Base-by-base conservation (phyloP, 768 basidiomycete genomes). In the Xerocomellus chrysenteron region DNA sequence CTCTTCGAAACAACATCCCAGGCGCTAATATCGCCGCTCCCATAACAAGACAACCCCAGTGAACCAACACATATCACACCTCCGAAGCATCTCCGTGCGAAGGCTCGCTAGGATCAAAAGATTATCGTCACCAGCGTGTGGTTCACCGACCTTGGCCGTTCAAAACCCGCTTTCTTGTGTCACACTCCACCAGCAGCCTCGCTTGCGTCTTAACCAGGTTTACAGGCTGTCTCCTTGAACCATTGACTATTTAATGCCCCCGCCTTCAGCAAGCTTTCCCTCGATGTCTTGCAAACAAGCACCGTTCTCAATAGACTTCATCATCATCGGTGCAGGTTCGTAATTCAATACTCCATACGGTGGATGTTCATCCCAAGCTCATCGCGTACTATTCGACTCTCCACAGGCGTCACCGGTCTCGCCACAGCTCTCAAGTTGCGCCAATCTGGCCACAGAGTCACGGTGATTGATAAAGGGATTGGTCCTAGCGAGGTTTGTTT, bases 361-460 rank as follows among this genome's bases (percentile, higher is more conserved):
- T 26, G 17, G 35, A n/a, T 6, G 32, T 17, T 26, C 26, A 21
- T 39, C 12, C 14, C 40, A 4, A 40, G 24, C 10, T 54, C 44
- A 47, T 39, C 5, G 17, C 19, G 4, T 24, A 32, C 36, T 40
- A 17, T 36, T 37, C 43, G 37, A 12, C 35, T 49, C 32, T 26
- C 5, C 21, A 21, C 36, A 73, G 70, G 81, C 35, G 71, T 86
- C 35, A 72, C 81, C 43, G 86, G 86, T 24, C 77, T 87, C 21
- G 80, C 85, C 5, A 72, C 79, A 9, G 86, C 86, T 10, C 81
- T 78, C 64, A 72, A 81, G n/a, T 72, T 88, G 41, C 74, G 76
- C 41, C 78, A 76, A 55, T 78, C 81, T 13, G 86, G 87, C 5
- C 87, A 88, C 69, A 71, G 74, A 30, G 85, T 87, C 35, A 74